Conservation (phyloP, 164 flowering plant genomes). For the Cinnamomum micranthum region DNA sequence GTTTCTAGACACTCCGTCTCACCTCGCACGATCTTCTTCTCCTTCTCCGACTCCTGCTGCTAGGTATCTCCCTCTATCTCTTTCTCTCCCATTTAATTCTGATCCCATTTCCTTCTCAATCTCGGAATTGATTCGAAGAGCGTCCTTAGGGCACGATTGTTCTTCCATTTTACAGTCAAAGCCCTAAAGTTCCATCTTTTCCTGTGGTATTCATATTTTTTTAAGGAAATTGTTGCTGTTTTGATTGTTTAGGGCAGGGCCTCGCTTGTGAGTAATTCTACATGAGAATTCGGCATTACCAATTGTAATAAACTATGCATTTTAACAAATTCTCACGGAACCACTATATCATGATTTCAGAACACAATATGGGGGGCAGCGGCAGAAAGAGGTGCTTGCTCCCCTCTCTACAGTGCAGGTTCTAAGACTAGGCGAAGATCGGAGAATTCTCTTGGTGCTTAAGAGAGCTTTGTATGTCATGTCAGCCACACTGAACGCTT, state of each 20-base stretch:
- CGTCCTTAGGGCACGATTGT: neutral
- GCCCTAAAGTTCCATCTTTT: constrained; percentile 1
- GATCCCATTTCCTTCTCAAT: neutral
- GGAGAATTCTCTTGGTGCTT: neutral
- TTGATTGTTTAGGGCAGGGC: neutral
- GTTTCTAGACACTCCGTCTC: constrained; percentile 10
- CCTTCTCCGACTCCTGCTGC: constrained; percentile 54
- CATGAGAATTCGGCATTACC: neutral
- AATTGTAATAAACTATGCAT: neutral
- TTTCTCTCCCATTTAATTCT: neutral
- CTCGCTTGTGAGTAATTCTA: neutral
- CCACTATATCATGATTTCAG: neutral
- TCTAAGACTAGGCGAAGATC: too few species aligned
- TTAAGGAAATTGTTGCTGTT: neutral
- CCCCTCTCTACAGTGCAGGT: too few species aligned
- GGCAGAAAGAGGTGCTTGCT: too few species aligned
- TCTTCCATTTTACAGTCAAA: neutral
- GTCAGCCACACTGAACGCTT: neutral
- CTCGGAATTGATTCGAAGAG: neutral
- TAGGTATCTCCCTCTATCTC: constrained; percentile 31
- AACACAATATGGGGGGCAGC: neutral
- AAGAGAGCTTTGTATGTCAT: neutral
- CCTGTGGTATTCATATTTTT: neutral
- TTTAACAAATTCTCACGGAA: neutral
- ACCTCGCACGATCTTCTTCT: constrained; percentile 36